These are phyloP conservation scores for Venturia effusa DNA, from an alignment of 2,329 filamentous ascomycete genomes.

Conservation along the genomic window DNA sequence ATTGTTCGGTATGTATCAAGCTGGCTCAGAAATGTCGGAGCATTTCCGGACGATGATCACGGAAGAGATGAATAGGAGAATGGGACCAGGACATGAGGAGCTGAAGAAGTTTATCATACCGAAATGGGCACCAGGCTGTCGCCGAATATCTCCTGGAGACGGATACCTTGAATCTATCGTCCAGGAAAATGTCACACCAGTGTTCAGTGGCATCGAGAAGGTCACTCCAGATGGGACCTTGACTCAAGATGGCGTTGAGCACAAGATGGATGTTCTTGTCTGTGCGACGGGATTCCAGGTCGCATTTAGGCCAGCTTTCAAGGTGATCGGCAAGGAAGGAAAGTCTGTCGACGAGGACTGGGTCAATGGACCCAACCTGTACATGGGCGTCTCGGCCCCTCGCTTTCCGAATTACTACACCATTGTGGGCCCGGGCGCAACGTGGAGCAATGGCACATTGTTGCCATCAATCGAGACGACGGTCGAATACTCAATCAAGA, in stretches of 20 bases:
- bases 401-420: constrained; percentile 55
- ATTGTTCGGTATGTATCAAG: constrained; percentile 32
- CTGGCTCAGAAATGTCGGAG: constrained; percentile 31
- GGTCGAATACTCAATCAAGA: constrained; percentile 38
- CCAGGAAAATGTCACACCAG: constrained; percentile 27
- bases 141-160: constrained; percentile 39
- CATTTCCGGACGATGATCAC: constrained; percentile 29
- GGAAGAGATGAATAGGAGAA: constrained; percentile 33
- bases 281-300: constrained; percentile 37
- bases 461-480: constrained; percentile 35
- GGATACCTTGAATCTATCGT: constrained; percentile 40
- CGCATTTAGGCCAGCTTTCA: constrained; percentile 35
- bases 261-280: constrained; percentile 32
- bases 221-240: constrained; percentile 28
- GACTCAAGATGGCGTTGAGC: constrained; percentile 28
- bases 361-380: constrained; percentile 23
- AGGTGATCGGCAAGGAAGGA: constrained; percentile 19
- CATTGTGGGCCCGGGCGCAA: constrained; percentile 22
- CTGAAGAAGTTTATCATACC: constrained; percentile 33
- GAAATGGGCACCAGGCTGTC: constrained; percentile 34
- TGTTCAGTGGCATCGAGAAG: constrained; percentile 24
- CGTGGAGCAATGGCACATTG: constrained; percentile 34
- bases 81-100: constrained; percentile 31
- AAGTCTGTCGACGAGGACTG: constrained; percentile 9
- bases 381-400: constrained; percentile 52